Base-by-base conservation (phyloP, 768 basidiomycete genomes). In the Leccinum fibrillosum region DNA sequence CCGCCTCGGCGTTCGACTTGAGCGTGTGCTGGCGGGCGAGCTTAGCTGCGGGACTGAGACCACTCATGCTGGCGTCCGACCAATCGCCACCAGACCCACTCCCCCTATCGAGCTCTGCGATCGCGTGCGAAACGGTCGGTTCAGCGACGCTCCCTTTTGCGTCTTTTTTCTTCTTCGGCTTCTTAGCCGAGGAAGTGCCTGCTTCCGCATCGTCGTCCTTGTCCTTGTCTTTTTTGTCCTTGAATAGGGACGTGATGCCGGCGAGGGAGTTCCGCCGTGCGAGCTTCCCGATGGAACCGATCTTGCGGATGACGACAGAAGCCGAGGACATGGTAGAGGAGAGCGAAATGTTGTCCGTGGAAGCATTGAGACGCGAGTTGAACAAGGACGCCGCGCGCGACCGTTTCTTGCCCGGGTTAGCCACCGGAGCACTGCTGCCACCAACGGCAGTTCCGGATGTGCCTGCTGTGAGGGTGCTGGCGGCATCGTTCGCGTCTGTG, bases 291-390 rank as follows among this genome's bases (percentile, higher is more conserved):
- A 97, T 87, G 39, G 86, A 86, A 3, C 95, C 91, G 49, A 98
- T 86, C 77, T 97, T 98, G 63, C 95, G 84, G 66, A 97, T 95
- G 84, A 98, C 96, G 71, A 98, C 89, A 47, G 90, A 93, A 21
- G 96, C 96, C 52, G 90, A 92, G 62, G 89, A 92, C 65, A 97
- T 95, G 48, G 96, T 97, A 8, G 92, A 94, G 19, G 89, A 90
- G 39, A 98, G 82, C 26, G 94, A 97, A 63, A 98, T 96, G 73
- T 96, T 97, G 73, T 96, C 94, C 45, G 92, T 95, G 55, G 87
- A 90, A 45, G 86, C 84, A 70, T 97, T 96, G 65, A 91, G 75
- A 62, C 89, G 86, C 62, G 90, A 84, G 72, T 94, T 97, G 81
- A 98, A 95, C 62, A 98, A 70, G 21, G 85, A 80, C 45, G 86